phyloP scores from a whole-genome alignment of 2,329 filamentous ascomycete genomes.

The Pseudomassariella vexata region DNA sequence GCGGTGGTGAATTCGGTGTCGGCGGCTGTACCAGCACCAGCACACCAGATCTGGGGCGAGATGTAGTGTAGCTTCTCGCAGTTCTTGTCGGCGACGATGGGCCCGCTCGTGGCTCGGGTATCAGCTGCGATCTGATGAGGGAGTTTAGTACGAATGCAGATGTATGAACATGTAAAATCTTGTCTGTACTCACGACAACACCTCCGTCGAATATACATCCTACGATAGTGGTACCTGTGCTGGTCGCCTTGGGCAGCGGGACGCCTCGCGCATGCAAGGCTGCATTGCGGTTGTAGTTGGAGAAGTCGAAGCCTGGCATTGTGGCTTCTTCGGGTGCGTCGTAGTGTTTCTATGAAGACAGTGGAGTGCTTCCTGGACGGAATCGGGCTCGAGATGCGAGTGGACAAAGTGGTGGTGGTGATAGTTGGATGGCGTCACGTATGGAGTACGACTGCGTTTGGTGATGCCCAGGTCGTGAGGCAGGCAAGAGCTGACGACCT shows the following conservation, averaged over 20 bases:
- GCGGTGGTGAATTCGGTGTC: slow-evolving; percentile 99
- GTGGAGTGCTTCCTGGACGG: too few relatives aligned
- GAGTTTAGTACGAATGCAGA: neutral
- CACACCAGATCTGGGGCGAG: slow-evolving; percentile 97
- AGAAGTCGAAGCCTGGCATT: slow-evolving; percentile 99
- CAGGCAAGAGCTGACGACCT: too few relatives aligned
- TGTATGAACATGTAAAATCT: neutral
- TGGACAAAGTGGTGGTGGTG: too few relatives aligned
- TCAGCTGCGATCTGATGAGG: slow-evolving; percentile 82
- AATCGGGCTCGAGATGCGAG: neutral
- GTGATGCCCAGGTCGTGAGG: too few relatives aligned
- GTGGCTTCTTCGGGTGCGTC: slow-evolving; percentile 26
- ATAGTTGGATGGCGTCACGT: too few relatives aligned
- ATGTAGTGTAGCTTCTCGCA: slow-evolving; percentile 99
- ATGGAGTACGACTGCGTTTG: too few relatives aligned
- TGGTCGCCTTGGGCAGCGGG: slow-evolving; percentile 93
- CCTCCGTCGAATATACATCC: slow-evolving; percentile 95
- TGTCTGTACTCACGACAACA: slow-evolving; percentile 59
- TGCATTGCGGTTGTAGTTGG: slow-evolving; percentile 98
- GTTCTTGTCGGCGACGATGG: slow-evolving; percentile 99
- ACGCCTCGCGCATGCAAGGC: slow-evolving; percentile 91
- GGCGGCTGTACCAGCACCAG: slow-evolving; percentile 92
- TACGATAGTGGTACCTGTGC: slow-evolving; percentile 97
- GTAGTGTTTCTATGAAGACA: slow-evolving; percentile 1
- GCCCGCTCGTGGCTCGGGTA: slow-evolving; percentile 92